phyloP scores from a whole-genome alignment of 176 grass and related monocot species.

The Canna indica region DNA sequence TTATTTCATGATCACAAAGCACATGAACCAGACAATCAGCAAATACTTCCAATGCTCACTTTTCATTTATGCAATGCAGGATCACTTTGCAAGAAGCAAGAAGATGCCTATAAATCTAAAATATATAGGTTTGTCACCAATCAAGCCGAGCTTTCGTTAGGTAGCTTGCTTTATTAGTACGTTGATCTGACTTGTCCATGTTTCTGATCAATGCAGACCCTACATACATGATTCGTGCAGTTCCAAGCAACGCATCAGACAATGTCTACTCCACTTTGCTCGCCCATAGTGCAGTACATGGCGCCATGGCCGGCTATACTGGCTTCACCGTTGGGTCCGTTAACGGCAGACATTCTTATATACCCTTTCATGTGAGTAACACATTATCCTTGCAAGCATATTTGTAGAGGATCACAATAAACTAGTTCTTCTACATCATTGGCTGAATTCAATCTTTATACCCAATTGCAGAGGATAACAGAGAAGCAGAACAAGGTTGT shows the following conservation, averaged over 20 bases:
- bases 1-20: too few relatives aligned
- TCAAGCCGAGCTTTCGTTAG: neutral
- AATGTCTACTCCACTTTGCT: slow-evolving; percentile 88
- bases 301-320: slow-evolving; percentile 87
- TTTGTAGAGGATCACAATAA: neutral
- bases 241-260: slow-evolving; percentile 80
- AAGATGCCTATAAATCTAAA: slow-evolving; percentile 83
- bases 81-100: slow-evolving; percentile 63
- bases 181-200: neutral
- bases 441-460: too few relatives aligned
- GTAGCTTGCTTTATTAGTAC: neutral
- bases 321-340: slow-evolving; percentile 80
- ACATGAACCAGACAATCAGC: too few relatives aligned
- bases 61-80: slow-evolving; percentile 30
- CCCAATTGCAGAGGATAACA: slow-evolving; percentile 49
- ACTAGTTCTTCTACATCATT: neutral
- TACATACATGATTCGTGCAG: slow-evolving; percentile 79
- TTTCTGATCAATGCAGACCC: slow-evolving; percentile 26
- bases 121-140: slow-evolving; percentile 44
- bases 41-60: neutral
- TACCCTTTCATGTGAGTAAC: slow-evolving; percentile 78
- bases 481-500: slow-evolving; percentile 89
- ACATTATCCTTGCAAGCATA: neutral
- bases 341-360: slow-evolving; percentile 85
- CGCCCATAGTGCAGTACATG: slow-evolving; percentile 78